phyloP scores from a whole-genome alignment of 331 rosid genomes.

The Dryas integrifolia region DNA sequence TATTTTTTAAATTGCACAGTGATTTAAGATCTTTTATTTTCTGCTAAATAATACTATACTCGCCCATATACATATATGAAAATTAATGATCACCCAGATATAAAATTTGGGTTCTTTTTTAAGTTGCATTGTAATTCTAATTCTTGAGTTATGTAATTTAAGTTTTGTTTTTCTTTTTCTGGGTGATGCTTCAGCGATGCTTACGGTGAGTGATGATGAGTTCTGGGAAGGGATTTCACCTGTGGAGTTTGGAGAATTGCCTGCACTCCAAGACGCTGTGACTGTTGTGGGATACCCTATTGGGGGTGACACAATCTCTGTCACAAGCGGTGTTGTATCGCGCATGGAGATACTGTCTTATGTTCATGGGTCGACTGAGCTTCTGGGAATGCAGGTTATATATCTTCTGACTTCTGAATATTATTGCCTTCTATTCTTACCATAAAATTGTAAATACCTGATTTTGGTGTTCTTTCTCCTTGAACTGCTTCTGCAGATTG shows the following conservation, averaged over 20 bases:
- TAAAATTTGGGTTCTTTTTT: too few species aligned
- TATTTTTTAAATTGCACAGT: background rate
- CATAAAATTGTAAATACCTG: background rate
- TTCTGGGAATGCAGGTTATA: slow-evolving; percentile 75
- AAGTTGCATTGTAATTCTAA: too few species aligned
- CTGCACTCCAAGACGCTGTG: slow-evolving; percentile 79
- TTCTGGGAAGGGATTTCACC: slow-evolving; percentile 86
- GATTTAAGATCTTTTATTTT: too few species aligned
- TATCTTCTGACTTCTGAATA: background rate
- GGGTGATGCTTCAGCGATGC: slow-evolving; percentile 60
- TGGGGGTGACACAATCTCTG: slow-evolving; percentile 85
- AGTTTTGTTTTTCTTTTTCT: background rate
- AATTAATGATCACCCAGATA: too few species aligned
- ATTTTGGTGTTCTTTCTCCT: slow-evolving; percentile 10
- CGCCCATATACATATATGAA: too few species aligned
- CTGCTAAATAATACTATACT: too few species aligned
- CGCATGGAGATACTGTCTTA: slow-evolving; percentile 79
- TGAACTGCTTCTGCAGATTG: slow-evolving; percentile 45
- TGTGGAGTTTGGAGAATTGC: slow-evolving; percentile 70
- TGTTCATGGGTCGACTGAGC: slow-evolving; percentile 80
- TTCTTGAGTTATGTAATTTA: background rate
- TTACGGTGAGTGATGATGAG: slow-evolving; percentile 68
- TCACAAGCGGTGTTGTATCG: slow-evolving; percentile 81
- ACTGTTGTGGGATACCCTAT: slow-evolving; percentile 78
- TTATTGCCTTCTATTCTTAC: background rate